Conservation (phyloP, 2,329 filamentous ascomycete species). For the Tolypocladium nubicola region DNA sequence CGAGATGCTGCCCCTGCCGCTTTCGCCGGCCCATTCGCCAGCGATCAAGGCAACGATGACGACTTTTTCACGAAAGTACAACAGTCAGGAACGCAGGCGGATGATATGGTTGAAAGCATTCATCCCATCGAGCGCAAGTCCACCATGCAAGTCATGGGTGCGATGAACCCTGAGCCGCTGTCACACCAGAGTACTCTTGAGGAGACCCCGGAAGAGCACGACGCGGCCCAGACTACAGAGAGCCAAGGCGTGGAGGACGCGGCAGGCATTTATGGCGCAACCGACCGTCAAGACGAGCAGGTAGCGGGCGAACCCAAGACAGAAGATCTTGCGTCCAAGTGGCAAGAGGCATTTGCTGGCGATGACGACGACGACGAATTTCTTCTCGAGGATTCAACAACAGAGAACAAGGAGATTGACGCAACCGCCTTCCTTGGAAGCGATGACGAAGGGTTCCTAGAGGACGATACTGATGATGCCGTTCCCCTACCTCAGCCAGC, state of each 20-base stretch:
- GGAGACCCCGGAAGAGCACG: constrained; percentile 18
- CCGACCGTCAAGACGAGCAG: constrained; percentile 5
- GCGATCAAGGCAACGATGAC: constrained; percentile 40
- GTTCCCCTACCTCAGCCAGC: constrained; percentile 10
- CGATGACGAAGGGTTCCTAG: constrained; percentile 73
- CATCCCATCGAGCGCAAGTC: constrained; percentile 53
- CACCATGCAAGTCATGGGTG: constrained; percentile 54
- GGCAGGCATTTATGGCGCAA: not conserved
- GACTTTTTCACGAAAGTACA: constrained; percentile 53
- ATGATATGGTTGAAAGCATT: constrained; percentile 9
- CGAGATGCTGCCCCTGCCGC: constrained; percentile 8
- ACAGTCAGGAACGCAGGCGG: constrained; percentile 11
- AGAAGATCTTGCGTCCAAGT: constrained; percentile 67
- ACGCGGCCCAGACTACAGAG: not conserved
- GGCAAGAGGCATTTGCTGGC: constrained; percentile 70
- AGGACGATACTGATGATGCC: constrained; percentile 50
- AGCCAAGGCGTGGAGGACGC: not conserved
- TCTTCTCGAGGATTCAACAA: constrained; percentile 45
- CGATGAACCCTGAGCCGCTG: constrained; percentile 26
- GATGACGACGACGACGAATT: constrained; percentile 63
- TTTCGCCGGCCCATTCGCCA: constrained; percentile 25
- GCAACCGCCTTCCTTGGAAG: constrained; percentile 62
- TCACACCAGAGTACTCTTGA: constrained; percentile 19
- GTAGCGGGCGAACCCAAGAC: constrained; percentile 19
- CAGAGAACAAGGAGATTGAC: constrained; percentile 39